Base-by-base conservation (phyloP, 306 rosid genomes). In the Vicia sativa region DNA sequence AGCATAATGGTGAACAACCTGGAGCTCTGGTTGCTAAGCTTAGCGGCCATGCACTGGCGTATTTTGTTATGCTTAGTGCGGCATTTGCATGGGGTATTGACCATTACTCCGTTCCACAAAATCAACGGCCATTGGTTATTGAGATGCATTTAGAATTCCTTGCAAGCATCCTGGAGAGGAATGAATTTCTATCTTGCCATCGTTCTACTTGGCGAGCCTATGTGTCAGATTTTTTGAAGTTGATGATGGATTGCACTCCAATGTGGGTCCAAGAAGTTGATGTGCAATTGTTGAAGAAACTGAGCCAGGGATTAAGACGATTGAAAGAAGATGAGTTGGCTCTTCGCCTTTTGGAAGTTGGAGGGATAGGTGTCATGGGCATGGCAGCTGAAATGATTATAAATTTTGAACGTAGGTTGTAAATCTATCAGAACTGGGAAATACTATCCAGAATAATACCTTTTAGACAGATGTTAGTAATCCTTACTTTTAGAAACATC, bases 81-180 rank as follows among this genome's bases (percentile, higher is more conserved):
- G 79, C 90, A 45, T 93, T 90, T 82, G 85, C 97, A 14, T 90
- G 91, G 91, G 96, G 96, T 5, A 81, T 86, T 57, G 96, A 86
- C 83, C 75, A 80, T 1, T 57, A 25, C 15, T 66, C 71, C 1
- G 74, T 77, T 19, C 41, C 81, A 26, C 86, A 93, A 11, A 79
- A 79, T 70, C 84, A 88, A 46, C 73, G 97, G 34, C 80, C 81
- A 34, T 64, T 26, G 70, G 74, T 90, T 75, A 79, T 92, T 0
- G 81, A 84, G 65, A 73, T 72, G 12, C 96, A 90, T 77, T 68
- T 90, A 42, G 89, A 85, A 50, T 93, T 93, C 84, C 77, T 90
- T 28, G 90, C 91, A 9, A 82, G 79, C 16, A 79, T 87, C 7
- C 68, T 93, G 11, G 86, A 86, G 43, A 89, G 79, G 59, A 80